phyloP scores from a whole-genome alignment of 306 rosid species.

The Gleditsia sinensis region DNA sequence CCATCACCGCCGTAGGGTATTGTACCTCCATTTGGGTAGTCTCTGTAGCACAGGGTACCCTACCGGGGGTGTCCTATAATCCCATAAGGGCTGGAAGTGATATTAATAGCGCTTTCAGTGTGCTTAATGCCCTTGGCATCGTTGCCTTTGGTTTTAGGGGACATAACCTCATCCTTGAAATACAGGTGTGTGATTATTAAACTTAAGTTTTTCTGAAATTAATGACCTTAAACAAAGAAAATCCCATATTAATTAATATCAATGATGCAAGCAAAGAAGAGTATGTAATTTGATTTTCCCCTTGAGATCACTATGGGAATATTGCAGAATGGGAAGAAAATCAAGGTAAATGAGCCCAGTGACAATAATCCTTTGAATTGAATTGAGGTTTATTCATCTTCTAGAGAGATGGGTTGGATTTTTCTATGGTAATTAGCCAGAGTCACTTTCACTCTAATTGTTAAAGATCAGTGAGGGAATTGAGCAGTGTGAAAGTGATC shows the following conservation, averaged over 20 bases:
- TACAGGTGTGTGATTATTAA: constrained; percentile 48
- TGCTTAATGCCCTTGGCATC: constrained; percentile 56
- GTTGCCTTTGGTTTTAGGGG: constrained; percentile 62
- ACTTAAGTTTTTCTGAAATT: background rate
- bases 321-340: background rate
- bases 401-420: too few species aligned
- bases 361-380: too few species aligned
- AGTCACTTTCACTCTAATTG: background rate
- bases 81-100: constrained; percentile 9
- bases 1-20: constrained; percentile 56
- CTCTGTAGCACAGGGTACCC: constrained; percentile 52
- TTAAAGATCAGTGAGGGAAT: too few species aligned
- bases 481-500: background rate
- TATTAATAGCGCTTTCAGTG: constrained; percentile 21
- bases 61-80: constrained; percentile 37
- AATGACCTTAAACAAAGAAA: too few species aligned
- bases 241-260: too few species aligned
- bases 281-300: too few species aligned
- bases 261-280: too few species aligned
- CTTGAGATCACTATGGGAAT: too few species aligned
- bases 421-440: too few species aligned
- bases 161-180: constrained; percentile 59
- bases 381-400: background rate
- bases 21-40: constrained; percentile 49
- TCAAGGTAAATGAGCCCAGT: background rate